A percentile compares a stretch with the other conserved stretches of the same genome.
Conservation (phyloP, 371 early-diverging fungal species). For the Mucor indicus region DNA sequence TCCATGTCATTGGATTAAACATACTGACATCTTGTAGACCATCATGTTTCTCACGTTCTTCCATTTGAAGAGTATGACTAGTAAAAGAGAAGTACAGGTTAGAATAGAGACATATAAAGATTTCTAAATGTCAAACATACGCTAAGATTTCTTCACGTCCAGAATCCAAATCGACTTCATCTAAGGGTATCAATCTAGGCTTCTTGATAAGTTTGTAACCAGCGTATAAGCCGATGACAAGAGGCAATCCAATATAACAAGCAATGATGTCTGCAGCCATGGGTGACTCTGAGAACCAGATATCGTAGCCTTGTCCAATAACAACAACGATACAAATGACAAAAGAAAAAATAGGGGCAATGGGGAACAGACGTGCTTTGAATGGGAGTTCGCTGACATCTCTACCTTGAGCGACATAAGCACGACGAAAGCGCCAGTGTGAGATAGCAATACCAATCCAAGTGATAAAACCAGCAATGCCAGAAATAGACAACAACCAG, state of each 20-base stretch:
- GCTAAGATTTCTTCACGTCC: conserved; percentile 38
- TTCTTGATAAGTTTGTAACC: conserved; percentile 54
- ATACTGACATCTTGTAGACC: conserved; percentile 39
- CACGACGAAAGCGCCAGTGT: conserved; percentile 80
- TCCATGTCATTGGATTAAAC: conserved; percentile 36
- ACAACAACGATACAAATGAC: conserved; percentile 53
- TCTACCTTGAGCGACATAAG: conserved; percentile 69
- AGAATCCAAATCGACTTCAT: conserved; percentile 57
- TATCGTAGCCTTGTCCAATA: conserved; percentile 60
- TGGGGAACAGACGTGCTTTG: conserved; percentile 65
- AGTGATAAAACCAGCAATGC: conserved; percentile 73
- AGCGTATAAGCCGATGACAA: conserved; percentile 29
- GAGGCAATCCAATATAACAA: conserved; percentile 37
- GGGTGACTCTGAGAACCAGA: conserved; percentile 29
- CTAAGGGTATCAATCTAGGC: conserved; percentile 52
- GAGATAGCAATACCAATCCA: conserved; percentile 75
- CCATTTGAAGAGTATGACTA: conserved; percentile 20
- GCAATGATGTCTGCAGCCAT: conserved; percentile 27
- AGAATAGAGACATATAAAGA: neutral
- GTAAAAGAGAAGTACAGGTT: neutral
- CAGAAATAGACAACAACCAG: conserved; percentile 62
- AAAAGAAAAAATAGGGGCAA: conserved; percentile 68
- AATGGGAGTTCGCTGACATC: conserved; percentile 69
- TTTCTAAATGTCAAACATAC: neutral
- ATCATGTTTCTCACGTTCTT: conserved; percentile 22